Conservation (phyloP, 495 filamentous ascomycete species). For the Podospora sp. region DNA sequence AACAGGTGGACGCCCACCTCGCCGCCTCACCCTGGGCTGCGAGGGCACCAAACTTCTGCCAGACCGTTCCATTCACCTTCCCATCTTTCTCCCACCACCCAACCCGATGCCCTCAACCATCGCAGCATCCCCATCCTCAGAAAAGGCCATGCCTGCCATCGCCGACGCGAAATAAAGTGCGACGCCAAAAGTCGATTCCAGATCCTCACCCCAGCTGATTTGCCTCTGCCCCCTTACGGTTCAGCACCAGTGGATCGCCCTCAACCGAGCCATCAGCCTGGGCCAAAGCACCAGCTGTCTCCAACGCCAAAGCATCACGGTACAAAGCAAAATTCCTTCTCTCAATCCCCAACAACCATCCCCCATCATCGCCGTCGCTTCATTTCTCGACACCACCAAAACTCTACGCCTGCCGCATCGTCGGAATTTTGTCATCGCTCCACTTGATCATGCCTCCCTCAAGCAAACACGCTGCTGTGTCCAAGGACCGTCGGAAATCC, state of each 20-base stretch:
- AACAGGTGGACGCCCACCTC: constrained; percentile 39
- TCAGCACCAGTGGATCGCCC: constrained; percentile 35
- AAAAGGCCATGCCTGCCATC: constrained; percentile 26
- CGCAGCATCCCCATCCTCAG: constrained; percentile 30
- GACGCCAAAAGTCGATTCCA: constrained; percentile 36
- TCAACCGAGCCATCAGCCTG: constrained; percentile 27
- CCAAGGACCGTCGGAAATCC: constrained; percentile 54
- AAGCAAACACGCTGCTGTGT: constrained; percentile 42
- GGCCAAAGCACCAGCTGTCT: constrained; percentile 24
- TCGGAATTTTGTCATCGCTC: constrained; percentile 17
- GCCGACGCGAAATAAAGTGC: constrained; percentile 42
- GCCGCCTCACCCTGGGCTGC: constrained; percentile 39
- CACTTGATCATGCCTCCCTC: constrained; percentile 42
- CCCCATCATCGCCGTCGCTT: constrained; percentile 10
- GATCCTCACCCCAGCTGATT: constrained; percentile 34
- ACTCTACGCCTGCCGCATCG: constrained; percentile 22
- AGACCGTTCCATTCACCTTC: constrained; percentile 27
- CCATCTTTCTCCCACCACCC: constrained; percentile 24
- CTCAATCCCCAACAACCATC: constrained; percentile 1
- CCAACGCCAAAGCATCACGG: constrained; percentile 22
- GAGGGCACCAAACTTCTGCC: constrained; percentile 40
- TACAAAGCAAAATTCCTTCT: constrained; percentile 30
- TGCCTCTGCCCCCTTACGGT: constrained; percentile 22
- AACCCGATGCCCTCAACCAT: constrained; percentile 30
- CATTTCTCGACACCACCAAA: constrained; percentile 11